These are phyloP conservation scores for Phytopythium mirpurense DNA, from an alignment of 352 stramenopile species.

Conservation along the genomic window DNA sequence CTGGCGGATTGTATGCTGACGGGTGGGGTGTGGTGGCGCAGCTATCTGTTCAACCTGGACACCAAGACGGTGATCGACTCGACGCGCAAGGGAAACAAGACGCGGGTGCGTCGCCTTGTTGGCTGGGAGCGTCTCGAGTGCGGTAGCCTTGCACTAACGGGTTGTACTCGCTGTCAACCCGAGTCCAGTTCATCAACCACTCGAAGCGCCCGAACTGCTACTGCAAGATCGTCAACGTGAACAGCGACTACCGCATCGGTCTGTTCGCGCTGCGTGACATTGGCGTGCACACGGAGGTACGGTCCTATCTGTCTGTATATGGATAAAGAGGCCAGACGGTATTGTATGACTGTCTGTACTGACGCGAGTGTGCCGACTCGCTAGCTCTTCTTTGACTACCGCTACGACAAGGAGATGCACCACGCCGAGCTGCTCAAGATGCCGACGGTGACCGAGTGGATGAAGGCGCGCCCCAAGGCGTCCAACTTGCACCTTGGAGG, in stretches of 20 bases:
- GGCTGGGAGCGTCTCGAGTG: no score
- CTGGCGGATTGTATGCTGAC: neutral
- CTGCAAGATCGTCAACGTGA: constrained; percentile 88
- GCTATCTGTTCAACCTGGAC: constrained; percentile 94
- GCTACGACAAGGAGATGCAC: constrained; percentile 69
- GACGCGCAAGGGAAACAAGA: constrained; percentile 94
- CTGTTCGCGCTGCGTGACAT: constrained; percentile 92
- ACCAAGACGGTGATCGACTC: constrained; percentile 91
- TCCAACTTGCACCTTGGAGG: no score
- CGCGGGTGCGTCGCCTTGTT: constrained; percentile 36
- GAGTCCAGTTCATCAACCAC: constrained; percentile 88
- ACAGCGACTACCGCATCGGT: constrained; percentile 91
- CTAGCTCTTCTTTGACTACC: constrained; percentile 86
- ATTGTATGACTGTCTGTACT: no score
- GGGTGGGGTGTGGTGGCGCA: constrained; percentile 11
- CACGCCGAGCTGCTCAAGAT: constrained; percentile 54
- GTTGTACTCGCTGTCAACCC: no score
- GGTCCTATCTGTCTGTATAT: constrained; percentile 1
- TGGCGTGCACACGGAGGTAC: constrained; percentile 76
- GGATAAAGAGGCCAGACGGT: no score
- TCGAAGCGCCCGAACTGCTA: constrained; percentile 81
- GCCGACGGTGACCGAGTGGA: constrained; percentile 59
- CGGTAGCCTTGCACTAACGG: no score
- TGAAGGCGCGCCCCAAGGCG: constrained; percentile 24
- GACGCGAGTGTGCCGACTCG: neutral